phyloP scores from a whole-genome alignment of 2,329 filamentous ascomycete species.

The Penicillium sp. region DNA sequence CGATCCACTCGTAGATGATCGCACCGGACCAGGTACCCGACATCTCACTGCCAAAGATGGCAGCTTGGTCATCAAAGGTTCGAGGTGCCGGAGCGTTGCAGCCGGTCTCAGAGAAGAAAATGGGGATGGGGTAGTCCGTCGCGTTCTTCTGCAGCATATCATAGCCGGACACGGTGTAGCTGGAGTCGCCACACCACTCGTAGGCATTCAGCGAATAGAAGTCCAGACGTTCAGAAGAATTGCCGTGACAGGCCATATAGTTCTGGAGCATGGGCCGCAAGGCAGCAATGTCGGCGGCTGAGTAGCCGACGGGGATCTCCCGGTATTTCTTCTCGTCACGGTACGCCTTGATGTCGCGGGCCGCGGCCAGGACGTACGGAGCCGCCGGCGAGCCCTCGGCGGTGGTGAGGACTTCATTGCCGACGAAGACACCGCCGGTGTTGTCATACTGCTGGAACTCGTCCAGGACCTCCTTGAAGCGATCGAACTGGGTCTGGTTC shows the following conservation, averaged over 20 bases:
- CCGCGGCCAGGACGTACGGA: constrained; percentile 78
- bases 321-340: constrained; percentile 72
- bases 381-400: constrained; percentile 60
- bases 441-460: constrained; percentile 75
- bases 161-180: constrained; percentile 67
- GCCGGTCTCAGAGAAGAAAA: constrained; percentile 86
- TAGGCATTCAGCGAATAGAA: constrained; percentile 87
- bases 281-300: constrained; percentile 76
- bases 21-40: constrained; percentile 66
- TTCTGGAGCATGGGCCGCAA: constrained; percentile 64
- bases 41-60: constrained; percentile 76
- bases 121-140: constrained; percentile 71
- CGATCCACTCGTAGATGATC: constrained; percentile 87
- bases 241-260: constrained; percentile 75
- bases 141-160: constrained; percentile 63
- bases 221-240: constrained; percentile 66
- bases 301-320: constrained; percentile 80
- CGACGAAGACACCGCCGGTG: constrained; percentile 78
- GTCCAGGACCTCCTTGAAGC: constrained; percentile 71
- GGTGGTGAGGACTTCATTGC: constrained; percentile 71
- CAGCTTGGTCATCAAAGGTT: constrained; percentile 61
- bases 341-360: constrained; percentile 79
- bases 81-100: constrained; percentile 60
- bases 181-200: constrained; percentile 65
- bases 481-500: constrained; percentile 68